Conservation (phyloP, 345 rosid genomes). For the Physaria fendleri region DNA sequence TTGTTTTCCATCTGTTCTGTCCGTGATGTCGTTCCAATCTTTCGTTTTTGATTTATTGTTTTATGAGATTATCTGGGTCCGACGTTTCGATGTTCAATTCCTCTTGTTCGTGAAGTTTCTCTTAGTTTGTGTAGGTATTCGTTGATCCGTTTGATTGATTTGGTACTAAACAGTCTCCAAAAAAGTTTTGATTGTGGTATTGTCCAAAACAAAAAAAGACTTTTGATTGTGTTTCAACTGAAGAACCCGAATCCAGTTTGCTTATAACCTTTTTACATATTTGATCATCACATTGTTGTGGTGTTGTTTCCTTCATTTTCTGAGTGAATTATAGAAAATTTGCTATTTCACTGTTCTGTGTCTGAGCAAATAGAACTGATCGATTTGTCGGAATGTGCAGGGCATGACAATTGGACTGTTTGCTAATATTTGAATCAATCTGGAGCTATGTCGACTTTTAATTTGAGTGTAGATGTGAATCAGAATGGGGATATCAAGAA, state of each 20-base stretch:
- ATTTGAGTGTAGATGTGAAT: conserved; percentile 27
- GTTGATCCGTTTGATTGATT: not conserved
- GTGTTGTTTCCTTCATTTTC: not conserved
- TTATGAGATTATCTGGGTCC: not conserved
- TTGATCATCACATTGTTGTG: conserved; percentile 8
- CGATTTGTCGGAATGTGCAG: conserved; percentile 11
- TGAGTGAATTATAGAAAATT: not conserved
- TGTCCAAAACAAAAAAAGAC: too few relatives aligned
- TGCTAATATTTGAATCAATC: conserved; percentile 3
- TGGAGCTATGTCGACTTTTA: conserved; percentile 34
- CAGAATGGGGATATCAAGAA: conserved; percentile 35
- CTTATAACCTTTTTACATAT: not conserved
- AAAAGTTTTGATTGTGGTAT: too few relatives aligned
- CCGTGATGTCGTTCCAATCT: not conserved
- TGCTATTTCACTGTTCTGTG: not conserved
- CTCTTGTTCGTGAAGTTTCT: conserved; percentile 1
- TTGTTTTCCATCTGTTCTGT: conserved; percentile 8
- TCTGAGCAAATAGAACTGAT: conserved; percentile 11
- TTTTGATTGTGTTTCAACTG: not conserved
- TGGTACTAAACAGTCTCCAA: too few relatives aligned
- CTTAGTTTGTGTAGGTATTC: not conserved
- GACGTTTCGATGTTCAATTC: not conserved
- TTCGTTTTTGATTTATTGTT: conserved; percentile 8
- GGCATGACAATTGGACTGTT: conserved; percentile 12
- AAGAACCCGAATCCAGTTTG: not conserved